Evolutionary conservation across 352 stramenopile genomes (phyloP), one percentile per base, ranked within the genome.

Genomic region (Phytopythium kandeliae): DNA sequence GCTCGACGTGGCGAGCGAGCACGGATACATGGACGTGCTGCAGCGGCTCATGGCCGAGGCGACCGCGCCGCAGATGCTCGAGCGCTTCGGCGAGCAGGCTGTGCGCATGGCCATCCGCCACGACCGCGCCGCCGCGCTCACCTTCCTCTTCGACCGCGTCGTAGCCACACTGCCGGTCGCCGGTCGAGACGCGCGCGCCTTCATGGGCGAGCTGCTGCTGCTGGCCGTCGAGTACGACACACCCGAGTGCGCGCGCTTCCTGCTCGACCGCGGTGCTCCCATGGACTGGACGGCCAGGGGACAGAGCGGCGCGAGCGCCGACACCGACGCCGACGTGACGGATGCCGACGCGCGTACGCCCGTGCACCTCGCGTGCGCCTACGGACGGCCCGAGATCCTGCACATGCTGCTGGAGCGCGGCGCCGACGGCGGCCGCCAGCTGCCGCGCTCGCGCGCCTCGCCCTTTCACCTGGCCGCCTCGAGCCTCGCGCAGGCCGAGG

Each of bases 1-100:
- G 16, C 69, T 77, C 34, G 61, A 78, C 31, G 67, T 82, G 46
- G 68, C 71, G 0, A 61, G 60, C 2, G 60, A 74, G 22, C 57
- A 70, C 43, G 68, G 71, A n/a, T 77, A 72, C 57, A 55, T 44
- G 5, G 63, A 77, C 42, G 57, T 82, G 16, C 51, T 70, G 5
- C 51, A 68, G 41, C 52, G 61, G 30, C 57, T 78, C n/a, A 22
- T 68, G 10, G 46, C 38, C 11, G 34, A 10, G 4, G 4, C 28
- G 60, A 46, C 19, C 5, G 17, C 41, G n/a, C 11, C 22, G 22
- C 17, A 47, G 11, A 19, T 5, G 11, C 13, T 40, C 34, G 34
- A n/a, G 34, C 34, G 34, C 13, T 40, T 40, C 16, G 34, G 34
- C 13, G 12, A 21, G 34, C 34, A 17, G 11, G 34, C 34, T 3